A percentile compares a stretch with the other conserved stretches of the same genome.
These are phyloP conservation scores for Sphagnum contortum DNA, from an alignment of 225 moss, liverwort and hornwort species.

Conservation along the genomic window DNA sequence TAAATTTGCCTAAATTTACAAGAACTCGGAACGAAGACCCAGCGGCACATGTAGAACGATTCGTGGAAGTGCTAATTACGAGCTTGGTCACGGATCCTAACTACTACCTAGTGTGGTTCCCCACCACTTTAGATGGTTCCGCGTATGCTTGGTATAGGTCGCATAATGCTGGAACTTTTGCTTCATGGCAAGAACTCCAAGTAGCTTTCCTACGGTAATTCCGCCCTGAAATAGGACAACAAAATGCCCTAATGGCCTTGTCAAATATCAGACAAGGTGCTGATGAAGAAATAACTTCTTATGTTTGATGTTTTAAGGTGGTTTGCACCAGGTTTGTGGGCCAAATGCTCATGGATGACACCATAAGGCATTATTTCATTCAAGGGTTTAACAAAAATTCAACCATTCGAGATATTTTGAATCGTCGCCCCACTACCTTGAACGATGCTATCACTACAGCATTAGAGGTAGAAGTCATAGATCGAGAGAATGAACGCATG, in stretches of 20 bases:
- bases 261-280: constrained; percentile 1
- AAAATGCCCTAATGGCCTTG: not conserved
- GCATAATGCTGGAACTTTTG: constrained; percentile 1
- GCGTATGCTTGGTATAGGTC: constrained; percentile 4
- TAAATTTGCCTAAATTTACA: not conserved
- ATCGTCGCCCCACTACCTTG: not conserved
- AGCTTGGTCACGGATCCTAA: not conserved
- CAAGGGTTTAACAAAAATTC: constrained; percentile 1
- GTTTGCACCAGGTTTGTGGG: not conserved
- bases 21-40: not conserved
- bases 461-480: not conserved
- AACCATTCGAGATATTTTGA: not conserved
- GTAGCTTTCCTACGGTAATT: not conserved
- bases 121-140: constrained; percentile 1
- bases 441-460: not conserved
- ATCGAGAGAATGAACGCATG: constrained; percentile 3
- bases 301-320: not conserved
- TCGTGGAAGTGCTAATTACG: not conserved
- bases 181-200: not conserved
- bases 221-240: not conserved
- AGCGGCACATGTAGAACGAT: not conserved
- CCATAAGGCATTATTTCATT: not conserved
- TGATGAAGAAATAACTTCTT: not conserved
- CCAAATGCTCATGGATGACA: not conserved
- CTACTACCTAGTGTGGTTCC: not conserved